Base-by-base conservation (phyloP, 345 rosid species). In the Eucalyptus guilfoylei region DNA sequence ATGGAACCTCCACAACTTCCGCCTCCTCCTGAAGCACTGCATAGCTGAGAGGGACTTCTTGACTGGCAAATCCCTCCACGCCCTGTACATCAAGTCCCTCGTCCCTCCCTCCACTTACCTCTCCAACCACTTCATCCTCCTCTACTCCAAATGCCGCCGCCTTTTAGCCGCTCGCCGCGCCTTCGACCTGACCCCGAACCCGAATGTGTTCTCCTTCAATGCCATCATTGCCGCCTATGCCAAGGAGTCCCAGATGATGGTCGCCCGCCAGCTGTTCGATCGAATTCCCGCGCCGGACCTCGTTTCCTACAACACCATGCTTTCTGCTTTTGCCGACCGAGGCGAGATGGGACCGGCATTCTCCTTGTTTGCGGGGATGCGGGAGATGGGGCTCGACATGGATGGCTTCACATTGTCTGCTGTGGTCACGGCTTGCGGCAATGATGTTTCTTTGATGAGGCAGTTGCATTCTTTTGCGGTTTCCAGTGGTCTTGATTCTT, bases 371-470 rank as follows among this genome's bases (percentile, higher is more conserved):
- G 88, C 72, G 87, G 94, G 93, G 15, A 95, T 97, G 98, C 91
- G 96, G 89, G 93, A 87, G 37, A 62, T 87, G 89, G 93, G 92
- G 64, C 87, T 94, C 89, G 96, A 90, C 15, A 91, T 93, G 88
- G 96, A 97, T 91, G 98, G 98, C 58, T 97, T 93, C 89, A 97
- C 98, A 3, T 83, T 97, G 37, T 96, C 99, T 19, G 99, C 95
- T 30, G 92, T 95, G 88, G 92, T 97, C 90, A 93, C 93, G 17
- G 96, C 98, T 89, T 94, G 92, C 86, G 89, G 95, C 42, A 91
- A 90, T 90, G 88, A 92, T 50, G 88, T 94, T 11, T 89, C 85
- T 87, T 91, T 96, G 93, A 92, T 95, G 14, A 89, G 88, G 91
- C 96, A 95, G 95, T 91, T 96, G 90, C 99, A 96, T 86, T 92